Base-by-base conservation (phyloP, 1,139 yeast species). In the Zygosaccharomyces pseudobailii region DNA sequence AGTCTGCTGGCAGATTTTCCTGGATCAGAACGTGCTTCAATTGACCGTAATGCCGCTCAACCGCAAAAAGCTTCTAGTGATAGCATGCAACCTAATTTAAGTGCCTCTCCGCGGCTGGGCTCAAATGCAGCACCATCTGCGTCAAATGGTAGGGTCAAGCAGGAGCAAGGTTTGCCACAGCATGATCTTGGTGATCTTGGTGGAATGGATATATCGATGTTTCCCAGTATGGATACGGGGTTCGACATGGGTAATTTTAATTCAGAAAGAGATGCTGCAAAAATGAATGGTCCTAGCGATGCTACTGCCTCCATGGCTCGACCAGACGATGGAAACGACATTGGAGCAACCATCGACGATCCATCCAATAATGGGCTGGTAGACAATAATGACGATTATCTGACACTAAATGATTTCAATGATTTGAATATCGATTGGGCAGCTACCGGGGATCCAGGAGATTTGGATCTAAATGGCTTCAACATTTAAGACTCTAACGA, bases 391-490 rank as follows among this genome's bases (percentile, higher is more conserved):
- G 67, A 63, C 17, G 63, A 63, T 38, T 65, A 65, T 41, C 47
- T 65, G 49, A 65, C 68, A 6, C 50, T 65, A 40, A 65, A 63
- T 41, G 67, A 64, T 43, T 62, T 65, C 47, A 65, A 65, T 47
- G 68, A 65, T 45, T 49, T 63, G 24, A 65, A 65, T 42, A 56
- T 66, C 36, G 70, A 65, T 38, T 61, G 71, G 73, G 45, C 65
- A 55, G 59, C 57, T 1, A 53, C 55, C 8, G 65, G 61, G 7
- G 66, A 61, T 33, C 53, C 56, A 10, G 58, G 56, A n/a, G 67
- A 62, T 27, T 40, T 63, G 39, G 65, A 62, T 43, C 50, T 62
- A 24, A 56, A 57, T 40, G 58, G 54, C n/a, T 64, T 64, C 40
- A 63, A 60, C 48, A 57, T 63, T 37, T 63, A 50, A 48, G 19